Evolutionary conservation across 208 protist species (phyloP).

Genomic region (Strigomonas galati): DNA sequence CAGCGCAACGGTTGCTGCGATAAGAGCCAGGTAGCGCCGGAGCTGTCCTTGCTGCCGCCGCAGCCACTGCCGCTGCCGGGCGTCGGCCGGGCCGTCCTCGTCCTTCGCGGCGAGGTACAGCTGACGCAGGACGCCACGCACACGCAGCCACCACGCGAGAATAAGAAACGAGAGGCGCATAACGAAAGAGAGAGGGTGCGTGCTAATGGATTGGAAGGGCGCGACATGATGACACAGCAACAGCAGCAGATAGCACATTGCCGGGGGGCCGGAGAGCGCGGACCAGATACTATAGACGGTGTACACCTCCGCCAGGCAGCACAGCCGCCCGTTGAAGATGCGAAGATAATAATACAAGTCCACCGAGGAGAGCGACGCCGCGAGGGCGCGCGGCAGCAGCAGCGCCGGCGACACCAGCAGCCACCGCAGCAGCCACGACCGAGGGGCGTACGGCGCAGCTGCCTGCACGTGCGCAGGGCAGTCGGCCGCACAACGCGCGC

Average conservation of each 20-base stretch:
- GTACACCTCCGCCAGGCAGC: slow-evolving; percentile 44
- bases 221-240: slow-evolving; percentile 69
- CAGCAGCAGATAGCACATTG: slow-evolving; percentile 45
- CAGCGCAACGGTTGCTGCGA: slow-evolving; percentile 19
- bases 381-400: slow-evolving; percentile 19
- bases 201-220: slow-evolving; percentile 56
- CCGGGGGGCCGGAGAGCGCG: slow-evolving; percentile 35
- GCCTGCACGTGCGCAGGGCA: slow-evolving; percentile 15
- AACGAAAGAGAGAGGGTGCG: slow-evolving; percentile 84
- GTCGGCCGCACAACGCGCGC: slow-evolving; percentile 97
- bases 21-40: slow-evolving; percentile 2
- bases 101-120: neutral
- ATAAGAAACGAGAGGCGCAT: slow-evolving; percentile 81
- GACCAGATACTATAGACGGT: slow-evolving; percentile 56
- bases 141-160: slow-evolving; percentile 62
- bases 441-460: slow-evolving; percentile 70
- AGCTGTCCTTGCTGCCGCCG: neutral
- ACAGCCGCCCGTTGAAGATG: slow-evolving; percentile 48
- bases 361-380: slow-evolving; percentile 28
- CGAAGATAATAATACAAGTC: slow-evolving; percentile 70
- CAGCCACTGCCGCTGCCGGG: neutral
- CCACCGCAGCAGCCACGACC: slow-evolving; percentile 89
- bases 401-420: slow-evolving; percentile 66
- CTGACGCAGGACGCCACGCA: slow-evolving; percentile 5
- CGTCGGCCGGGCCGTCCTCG: neutral